phyloP scores from a whole-genome alignment of 345 rosid genomes.

The Gossypium rotundifolium region DNA sequence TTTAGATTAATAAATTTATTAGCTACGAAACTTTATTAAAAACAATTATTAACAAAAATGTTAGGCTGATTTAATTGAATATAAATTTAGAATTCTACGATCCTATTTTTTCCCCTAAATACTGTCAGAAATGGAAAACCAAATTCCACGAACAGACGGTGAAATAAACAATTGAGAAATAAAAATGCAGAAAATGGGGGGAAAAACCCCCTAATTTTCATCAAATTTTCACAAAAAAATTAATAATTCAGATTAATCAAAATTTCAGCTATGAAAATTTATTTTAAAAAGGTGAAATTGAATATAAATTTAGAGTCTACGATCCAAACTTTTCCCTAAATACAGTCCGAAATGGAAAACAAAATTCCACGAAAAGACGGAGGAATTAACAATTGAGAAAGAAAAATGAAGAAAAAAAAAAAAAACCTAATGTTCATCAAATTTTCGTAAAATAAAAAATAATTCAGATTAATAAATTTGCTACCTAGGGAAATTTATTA shows the following conservation, averaged over 20 bases:
- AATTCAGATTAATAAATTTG: not conserved
- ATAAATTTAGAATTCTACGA: not conserved
- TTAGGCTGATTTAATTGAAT: not conserved
- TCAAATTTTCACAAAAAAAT: not conserved
- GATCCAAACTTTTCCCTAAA: not conserved
- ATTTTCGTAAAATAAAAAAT: not conserved
- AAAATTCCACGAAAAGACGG: not conserved
- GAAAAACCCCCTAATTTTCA: conserved; percentile 42
- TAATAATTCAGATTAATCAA: not conserved
- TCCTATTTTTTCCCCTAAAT: not conserved
- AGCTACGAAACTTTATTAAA: not conserved
- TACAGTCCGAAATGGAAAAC: not conserved
- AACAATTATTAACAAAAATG: not conserved
- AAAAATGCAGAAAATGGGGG: too few species aligned
- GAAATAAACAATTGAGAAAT: not conserved
- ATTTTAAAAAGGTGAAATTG: not conserved
- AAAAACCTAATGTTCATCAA: conserved; percentile 45
- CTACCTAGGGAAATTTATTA: not conserved
- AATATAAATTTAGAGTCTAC: not conserved
- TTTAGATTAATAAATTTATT: not conserved
- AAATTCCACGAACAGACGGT: not conserved
- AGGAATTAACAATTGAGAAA: not conserved
- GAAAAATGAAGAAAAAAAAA: too few species aligned
- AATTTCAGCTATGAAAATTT: not conserved
- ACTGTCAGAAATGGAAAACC: not conserved